A percentile compares a stretch with the other conserved stretches of the same genome.
These are phyloP conservation scores for Akanthomyces muscarius DNA, from an alignment of 2,329 filamentous ascomycete genomes.

Conservation along the genomic window DNA sequence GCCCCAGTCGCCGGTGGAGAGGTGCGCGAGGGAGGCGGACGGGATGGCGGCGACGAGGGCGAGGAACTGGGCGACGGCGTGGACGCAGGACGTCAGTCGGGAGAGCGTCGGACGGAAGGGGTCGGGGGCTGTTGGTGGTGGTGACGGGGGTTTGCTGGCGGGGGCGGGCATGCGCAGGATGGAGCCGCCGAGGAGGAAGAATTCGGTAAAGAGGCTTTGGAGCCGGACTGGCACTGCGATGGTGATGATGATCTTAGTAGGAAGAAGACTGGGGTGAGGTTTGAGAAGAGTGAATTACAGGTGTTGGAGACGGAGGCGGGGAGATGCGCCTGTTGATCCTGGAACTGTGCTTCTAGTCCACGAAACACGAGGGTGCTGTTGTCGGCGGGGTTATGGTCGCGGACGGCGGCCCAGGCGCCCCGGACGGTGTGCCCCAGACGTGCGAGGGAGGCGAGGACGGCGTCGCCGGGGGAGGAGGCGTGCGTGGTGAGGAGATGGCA, in stretches of 20 bases:
- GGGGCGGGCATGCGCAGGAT: constrained; percentile 27
- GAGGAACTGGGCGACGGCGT: constrained; percentile 30
- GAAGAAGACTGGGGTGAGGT: not conserved
- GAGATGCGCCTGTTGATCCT: constrained; percentile 38
- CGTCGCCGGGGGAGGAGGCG: constrained; percentile 37
- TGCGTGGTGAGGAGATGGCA: constrained; percentile 40
- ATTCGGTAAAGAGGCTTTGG: constrained; percentile 23
- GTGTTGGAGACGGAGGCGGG: constrained; percentile 29
- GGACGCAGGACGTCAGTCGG: constrained; percentile 25
- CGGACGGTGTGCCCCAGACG: constrained; percentile 39
- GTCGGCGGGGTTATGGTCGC: constrained; percentile 26
- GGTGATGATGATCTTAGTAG: not conserved
- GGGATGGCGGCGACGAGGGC: constrained; percentile 30
- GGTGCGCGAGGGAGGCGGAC: constrained; percentile 30
- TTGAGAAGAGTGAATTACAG: constrained; percentile 13
- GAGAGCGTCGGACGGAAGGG: constrained; percentile 20
- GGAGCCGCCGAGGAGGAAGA: constrained; percentile 38
- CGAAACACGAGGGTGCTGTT: constrained; percentile 43
- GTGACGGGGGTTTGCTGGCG: not conserved
- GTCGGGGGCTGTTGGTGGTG: constrained; percentile 1
- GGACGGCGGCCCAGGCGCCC: constrained; percentile 34
- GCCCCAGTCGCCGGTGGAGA: constrained; percentile 42
- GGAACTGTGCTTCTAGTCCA: constrained; percentile 44
- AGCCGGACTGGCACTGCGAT: constrained; percentile 23
- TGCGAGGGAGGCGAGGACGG: constrained; percentile 40